Base-by-base conservation (phyloP, 2,329 filamentous ascomycete genomes). In the Ophiostoma ips region DNA sequence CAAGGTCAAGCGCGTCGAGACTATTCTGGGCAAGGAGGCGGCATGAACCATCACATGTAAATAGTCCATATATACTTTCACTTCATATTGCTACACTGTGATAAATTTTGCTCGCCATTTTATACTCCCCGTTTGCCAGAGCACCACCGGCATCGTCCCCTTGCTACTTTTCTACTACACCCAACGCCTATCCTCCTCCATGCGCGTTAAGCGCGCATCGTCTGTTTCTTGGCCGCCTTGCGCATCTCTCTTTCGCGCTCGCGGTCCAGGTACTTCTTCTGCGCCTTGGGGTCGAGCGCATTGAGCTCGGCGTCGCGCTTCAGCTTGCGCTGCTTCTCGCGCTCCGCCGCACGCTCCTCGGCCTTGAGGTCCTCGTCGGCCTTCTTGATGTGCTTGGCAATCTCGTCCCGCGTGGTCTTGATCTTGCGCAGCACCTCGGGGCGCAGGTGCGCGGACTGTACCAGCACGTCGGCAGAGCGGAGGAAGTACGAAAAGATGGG, bases 341-440 rank as follows among this genome's bases (percentile, higher is more conserved):
- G 75, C 68, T 87, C 82, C 18, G 73, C 59, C 44, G 80, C 76
- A 21, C 86, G 74, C 71, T 89, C 83, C 69, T 89, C 85, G 62
- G 79, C 83, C 71, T 87, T 87, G 61, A 81, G 76, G 54, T 86
- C 87, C 56, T 95, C 87, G 49, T 83, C 79, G 0, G 77, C 70
- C 68, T 85, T 88, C 65, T 84, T 81, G 61, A 98, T 80, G 69
- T 84, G 84, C 62, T 77, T 76, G 59, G 85, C 77, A 60, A 86
- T 82, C 51, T 86, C 82, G 40, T 96, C 90, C 56, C 92, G 87
- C 33, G 81, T 82, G 54, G 71, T 71, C 60, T 80, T 81, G 57
- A 98, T 75, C 72, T 94, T 94, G 65, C 86, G 86, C 64, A 83
- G 70, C 33, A 95, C 88, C 71, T 96, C 87, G 35, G 86, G 79